phyloP scores from a whole-genome alignment of 1,284 basidiomycete species.

The Dichomitus squalens region DNA sequence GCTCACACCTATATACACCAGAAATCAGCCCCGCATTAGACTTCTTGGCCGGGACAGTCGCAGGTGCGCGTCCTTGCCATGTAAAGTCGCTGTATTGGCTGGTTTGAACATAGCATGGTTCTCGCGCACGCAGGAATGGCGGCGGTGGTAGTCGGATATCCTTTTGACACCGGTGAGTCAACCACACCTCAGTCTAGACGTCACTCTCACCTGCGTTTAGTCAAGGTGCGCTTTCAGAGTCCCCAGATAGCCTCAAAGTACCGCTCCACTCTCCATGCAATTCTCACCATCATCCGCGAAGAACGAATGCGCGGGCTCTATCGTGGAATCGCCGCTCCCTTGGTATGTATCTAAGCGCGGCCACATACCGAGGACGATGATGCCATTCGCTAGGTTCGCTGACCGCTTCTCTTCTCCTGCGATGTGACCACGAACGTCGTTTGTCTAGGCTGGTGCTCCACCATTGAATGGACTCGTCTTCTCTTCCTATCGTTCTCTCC shows the following conservation, averaged over 20 bases:
- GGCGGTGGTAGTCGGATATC: constrained; percentile 67
- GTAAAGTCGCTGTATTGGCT: too few species aligned
- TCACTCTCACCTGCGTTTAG: constrained; percentile 34
- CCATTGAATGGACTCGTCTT: constrained; percentile 79
- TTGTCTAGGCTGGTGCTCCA: constrained; percentile 60
- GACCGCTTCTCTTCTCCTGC: background rate
- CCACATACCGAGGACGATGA: background rate
- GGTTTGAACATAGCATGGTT: background rate
- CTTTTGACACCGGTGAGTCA: constrained; percentile 70
- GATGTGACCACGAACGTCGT: background rate
- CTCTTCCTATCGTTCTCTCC: constrained; percentile 70
- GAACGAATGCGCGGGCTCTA: constrained; percentile 69
- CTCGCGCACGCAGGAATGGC: constrained; percentile 52
- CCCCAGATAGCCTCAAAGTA: constrained; percentile 58
- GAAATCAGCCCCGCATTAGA: constrained; percentile 56
- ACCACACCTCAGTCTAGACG: background rate
- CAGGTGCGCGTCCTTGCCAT: constrained; percentile 39
- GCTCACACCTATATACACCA: constrained; percentile 15
- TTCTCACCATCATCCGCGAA: constrained; percentile 66
- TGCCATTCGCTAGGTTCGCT: background rate
- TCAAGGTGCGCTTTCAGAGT: constrained; percentile 77
- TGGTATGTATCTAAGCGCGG: constrained; percentile 46
- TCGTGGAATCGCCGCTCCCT: constrained; percentile 72
- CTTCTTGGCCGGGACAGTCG: constrained; percentile 75
- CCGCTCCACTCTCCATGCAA: constrained; percentile 59